Conservation (phyloP, 805 yeast genomes). For the Schizosaccharomyces cryophilus region DNA sequence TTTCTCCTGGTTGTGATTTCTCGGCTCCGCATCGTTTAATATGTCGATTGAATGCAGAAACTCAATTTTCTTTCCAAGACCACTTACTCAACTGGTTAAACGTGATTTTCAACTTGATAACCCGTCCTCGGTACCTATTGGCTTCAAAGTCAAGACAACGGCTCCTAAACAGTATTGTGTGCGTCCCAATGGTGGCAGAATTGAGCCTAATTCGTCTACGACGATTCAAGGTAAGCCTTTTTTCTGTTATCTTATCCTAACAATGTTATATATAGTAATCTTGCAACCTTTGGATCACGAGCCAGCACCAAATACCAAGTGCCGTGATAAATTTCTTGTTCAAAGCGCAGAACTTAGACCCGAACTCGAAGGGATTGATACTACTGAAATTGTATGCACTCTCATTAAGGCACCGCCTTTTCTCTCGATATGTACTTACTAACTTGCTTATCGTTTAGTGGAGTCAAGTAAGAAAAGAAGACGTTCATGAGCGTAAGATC, state of each 20-base stretch:
- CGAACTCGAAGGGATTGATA: neutral
- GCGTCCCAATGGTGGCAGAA: neutral
- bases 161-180: constrained; percentile 2
- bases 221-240: neutral
- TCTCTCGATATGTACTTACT: neutral
- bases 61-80: neutral
- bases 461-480: neutral
- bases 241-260: neutral
- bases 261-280: neutral
- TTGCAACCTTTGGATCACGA: neutral
- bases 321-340: neutral
- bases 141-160: constrained; percentile 1
- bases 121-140: neutral
- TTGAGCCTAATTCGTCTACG: neutral
- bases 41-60: neutral
- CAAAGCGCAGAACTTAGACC: neutral
- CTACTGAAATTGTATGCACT: neutral
- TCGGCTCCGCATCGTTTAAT: neutral
- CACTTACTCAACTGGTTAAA: neutral
- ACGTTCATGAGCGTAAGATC: neutral
- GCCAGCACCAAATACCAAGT: neutral
- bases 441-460: neutral
- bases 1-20: neutral
- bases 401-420: too few species aligned
- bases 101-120: neutral